These are phyloP conservation scores for Corymbia calophylla DNA, from an alignment of 441 rosid species.

Conservation along the genomic window DNA sequence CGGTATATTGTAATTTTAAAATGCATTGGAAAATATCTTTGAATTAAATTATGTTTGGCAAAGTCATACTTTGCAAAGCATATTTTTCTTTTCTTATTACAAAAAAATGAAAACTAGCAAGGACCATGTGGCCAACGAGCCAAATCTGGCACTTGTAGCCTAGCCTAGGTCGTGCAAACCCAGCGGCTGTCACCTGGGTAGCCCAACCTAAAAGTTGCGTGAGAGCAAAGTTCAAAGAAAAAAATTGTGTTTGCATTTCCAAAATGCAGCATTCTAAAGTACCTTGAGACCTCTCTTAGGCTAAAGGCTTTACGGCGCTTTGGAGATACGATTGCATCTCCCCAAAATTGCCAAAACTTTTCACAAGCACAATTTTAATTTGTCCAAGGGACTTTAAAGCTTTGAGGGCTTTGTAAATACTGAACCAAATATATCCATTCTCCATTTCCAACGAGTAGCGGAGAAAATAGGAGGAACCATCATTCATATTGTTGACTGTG, in stretches of 20 bases:
- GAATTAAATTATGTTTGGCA: rapidly evolving
- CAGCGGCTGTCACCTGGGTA: too few species aligned
- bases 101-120: too few species aligned
- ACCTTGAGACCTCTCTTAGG: rapidly evolving
- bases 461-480: not conserved
- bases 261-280: too few species aligned
- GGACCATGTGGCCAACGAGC: rapidly evolving
- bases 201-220: rapidly evolving
- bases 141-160: not conserved
- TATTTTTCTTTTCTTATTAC: too few species aligned
- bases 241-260: not conserved
- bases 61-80: too few species aligned
- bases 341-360: rapidly evolving
- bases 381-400: too few species aligned
- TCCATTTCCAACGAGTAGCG: not conserved
- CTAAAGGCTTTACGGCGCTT: too few species aligned
- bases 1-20: too few species aligned
- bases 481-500: too few species aligned
- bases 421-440: too few species aligned
- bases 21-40: too few species aligned
- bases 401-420: too few species aligned
- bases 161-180: rapidly evolving
- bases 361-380: rapidly evolving
- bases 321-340: not conserved
- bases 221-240: not conserved